Conservation (phyloP, 2,329 filamentous ascomycete genomes). For the Ampelomyces quisqualis region DNA sequence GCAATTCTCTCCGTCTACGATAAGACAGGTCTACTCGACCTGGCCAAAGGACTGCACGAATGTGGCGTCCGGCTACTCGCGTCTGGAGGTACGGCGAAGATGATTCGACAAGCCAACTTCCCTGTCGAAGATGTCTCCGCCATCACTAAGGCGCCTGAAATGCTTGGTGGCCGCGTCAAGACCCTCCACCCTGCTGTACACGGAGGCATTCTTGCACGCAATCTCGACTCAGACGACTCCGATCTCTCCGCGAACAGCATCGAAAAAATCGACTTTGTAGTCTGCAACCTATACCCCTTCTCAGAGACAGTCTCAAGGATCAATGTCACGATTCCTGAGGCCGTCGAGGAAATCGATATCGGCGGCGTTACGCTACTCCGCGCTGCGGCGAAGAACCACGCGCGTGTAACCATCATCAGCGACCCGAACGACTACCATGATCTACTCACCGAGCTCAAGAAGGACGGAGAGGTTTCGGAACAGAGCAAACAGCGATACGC, state of each 20-base stretch:
- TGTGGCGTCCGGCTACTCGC: conserved; percentile 66
- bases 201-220: conserved; percentile 84
- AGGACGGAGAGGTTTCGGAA: conserved; percentile 81
- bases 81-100: conserved; percentile 90
- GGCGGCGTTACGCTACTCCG: conserved; percentile 92
- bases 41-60: conserved; percentile 43
- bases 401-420: conserved; percentile 90
- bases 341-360: conserved; percentile 98
- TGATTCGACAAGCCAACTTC: conserved; percentile 96
- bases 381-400: conserved; percentile 97
- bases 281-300: conserved; percentile 99
- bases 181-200: conserved; percentile 90
- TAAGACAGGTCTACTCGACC: conserved; percentile 69
- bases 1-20: conserved; percentile 98
- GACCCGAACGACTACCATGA: conserved; percentile 92
- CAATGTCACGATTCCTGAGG: conserved; percentile 94
- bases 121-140: conserved; percentile 97
- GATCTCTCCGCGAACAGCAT: conserved; percentile 65
- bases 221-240: conserved; percentile 94
- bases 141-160: conserved; percentile 92
- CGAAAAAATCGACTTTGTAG: conserved; percentile 48
- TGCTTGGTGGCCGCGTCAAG: conserved; percentile 91
- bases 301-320: conserved; percentile 97
- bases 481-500: conserved; percentile 84
- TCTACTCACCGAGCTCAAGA: conserved; percentile 88